phyloP scores from a whole-genome alignment of 192 early-diverging fungal species.

The Backusella macrospora region DNA sequence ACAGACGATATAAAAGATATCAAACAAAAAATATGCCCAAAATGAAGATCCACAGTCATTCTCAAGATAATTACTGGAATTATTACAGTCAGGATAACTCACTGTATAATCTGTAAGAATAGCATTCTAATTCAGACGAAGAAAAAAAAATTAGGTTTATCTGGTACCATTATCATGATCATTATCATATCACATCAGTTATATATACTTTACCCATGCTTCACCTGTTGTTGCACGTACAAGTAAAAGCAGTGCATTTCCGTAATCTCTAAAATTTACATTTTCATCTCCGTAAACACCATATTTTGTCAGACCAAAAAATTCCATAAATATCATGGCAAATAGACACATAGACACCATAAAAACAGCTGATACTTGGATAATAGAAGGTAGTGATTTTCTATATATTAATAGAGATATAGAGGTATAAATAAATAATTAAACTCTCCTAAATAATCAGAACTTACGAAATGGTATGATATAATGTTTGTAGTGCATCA shows the following conservation, averaged over 20 bases:
- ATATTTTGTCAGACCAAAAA: slow-evolving; percentile 58
- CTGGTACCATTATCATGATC: background rate
- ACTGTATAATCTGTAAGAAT: slow-evolving; percentile 58
- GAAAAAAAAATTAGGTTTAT: background rate
- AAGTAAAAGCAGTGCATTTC: slow-evolving; percentile 48
- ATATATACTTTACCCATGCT: slow-evolving; percentile 28
- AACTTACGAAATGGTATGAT: slow-evolving; percentile 38
- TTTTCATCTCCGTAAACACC: slow-evolving; percentile 43
- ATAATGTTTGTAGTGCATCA: slow-evolving; percentile 32
- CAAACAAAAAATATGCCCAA: slow-evolving; percentile 60
- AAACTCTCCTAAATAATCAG: background rate
- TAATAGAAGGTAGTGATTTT: slow-evolving; percentile 35
- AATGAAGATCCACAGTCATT: slow-evolving; percentile 55
- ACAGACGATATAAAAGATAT: slow-evolving; percentile 57
- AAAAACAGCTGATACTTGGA: slow-evolving; percentile 40
- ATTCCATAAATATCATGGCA: slow-evolving; percentile 60
- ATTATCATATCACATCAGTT: background rate
- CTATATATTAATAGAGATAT: background rate
- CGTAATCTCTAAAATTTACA: slow-evolving; percentile 53
- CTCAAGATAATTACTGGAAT: slow-evolving; percentile 42
- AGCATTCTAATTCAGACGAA: slow-evolving; percentile 36
- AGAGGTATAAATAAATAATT: background rate
- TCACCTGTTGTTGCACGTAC: slow-evolving; percentile 60
- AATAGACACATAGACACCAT: slow-evolving; percentile 46
- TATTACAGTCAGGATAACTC: slow-evolving; percentile 51